Base-by-base conservation (phyloP, 495 filamentous ascomycete species). In the Polyplosphaeria fusca region DNA sequence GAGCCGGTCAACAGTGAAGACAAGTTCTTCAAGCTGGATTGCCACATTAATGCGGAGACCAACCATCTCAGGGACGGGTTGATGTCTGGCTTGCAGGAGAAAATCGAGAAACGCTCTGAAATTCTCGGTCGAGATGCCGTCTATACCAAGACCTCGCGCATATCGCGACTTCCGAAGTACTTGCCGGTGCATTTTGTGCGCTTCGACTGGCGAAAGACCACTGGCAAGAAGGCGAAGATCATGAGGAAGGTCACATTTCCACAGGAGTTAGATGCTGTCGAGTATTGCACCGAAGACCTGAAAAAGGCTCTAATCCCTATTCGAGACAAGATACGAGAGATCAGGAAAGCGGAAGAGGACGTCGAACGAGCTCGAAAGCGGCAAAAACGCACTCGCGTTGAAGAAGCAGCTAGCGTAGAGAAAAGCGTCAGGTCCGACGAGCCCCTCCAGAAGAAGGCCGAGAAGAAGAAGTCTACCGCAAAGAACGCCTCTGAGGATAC, bases 241-340 rank as follows among this genome's bases (percentile, higher is more conserved):
- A 91, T 98, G 91, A 87, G 91, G 63, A 98, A 96, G 71, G 93
- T 98, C 40, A 90, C 88, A 0, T 98, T 98, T 70, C 92, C 91
- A 16, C 82, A 84, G 42, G 94, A 98, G 71, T 76, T 98, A 22
- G 93, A 98, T 69, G 85, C 86, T 3, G 87, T 95, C 9, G 93
- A 98, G 65, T 97, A 92, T 73, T 98, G 93, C 68, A 90, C 91
- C 47, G 91, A 96, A 35, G 84, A 93, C 49, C 78, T 98, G 42
- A 82, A 80, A 68, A 84, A 87, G 63, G 80, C 86, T 59, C 81
- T 98, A 37, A 77, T 96, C 46, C 93, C 93, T 2, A 84, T 97
- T 27, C 81, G 93, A 41, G 94, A 98, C 73, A 94, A 93, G 78
- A 87, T 98, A 27, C 83, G 93, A 19, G 93, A 98, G 64, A 84